Conservation (phyloP, 306 rosid genomes). For the Rosa lucieae region DNA sequence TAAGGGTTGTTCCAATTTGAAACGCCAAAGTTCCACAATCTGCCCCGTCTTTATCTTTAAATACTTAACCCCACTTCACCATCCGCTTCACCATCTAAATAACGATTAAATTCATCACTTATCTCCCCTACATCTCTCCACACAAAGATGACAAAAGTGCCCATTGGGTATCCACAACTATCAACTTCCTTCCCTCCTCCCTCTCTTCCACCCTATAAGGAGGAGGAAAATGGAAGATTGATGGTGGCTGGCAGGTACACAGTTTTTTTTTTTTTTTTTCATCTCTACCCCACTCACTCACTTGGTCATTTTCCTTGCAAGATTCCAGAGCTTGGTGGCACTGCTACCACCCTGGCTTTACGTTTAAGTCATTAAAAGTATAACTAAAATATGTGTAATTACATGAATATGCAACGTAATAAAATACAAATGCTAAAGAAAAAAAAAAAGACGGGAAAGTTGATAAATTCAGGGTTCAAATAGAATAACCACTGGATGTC, state of each 20-base stretch:
- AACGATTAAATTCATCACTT: neutral
- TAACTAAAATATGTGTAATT: neutral
- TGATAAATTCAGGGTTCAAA: neutral
- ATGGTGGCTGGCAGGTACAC: neutral
- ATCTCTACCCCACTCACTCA: neutral
- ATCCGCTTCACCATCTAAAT: neutral
- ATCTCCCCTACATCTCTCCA: neutral
- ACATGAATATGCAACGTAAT: neutral
- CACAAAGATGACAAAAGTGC: neutral
- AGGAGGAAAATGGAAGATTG: neutral
- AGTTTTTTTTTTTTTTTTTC: neutral
- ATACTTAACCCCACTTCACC: neutral
- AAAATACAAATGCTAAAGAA: neutral
- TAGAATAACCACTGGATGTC: neutral
- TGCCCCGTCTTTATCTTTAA: neutral
- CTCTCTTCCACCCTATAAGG: neutral
- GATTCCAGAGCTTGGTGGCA: neutral
- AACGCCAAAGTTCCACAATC: neutral
- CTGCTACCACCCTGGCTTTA: neutral
- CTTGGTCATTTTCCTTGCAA: neutral
- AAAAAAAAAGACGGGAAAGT: neutral
- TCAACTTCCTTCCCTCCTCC: neutral
- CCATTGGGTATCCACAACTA: neutral
- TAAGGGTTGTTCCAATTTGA: neutral
- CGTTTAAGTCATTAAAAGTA: neutral